A percentile compares a stretch with the other conserved stretches of the same genome.
phyloP scores from a whole-genome alignment of 805 yeast genomes.

The Zygosaccharomyces kombuchaensis region DNA sequence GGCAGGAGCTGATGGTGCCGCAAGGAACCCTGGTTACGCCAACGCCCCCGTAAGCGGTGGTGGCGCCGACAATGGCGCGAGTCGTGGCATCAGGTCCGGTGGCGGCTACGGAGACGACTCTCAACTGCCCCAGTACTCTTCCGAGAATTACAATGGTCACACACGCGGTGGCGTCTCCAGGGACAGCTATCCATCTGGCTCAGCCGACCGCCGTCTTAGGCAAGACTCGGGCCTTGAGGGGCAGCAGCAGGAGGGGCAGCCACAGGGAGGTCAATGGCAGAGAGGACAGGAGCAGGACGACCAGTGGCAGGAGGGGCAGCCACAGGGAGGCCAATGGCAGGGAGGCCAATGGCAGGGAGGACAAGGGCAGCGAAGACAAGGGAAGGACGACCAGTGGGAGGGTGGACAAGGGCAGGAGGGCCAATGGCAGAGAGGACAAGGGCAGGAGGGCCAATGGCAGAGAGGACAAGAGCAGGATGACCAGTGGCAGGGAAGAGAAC shows the following conservation, averaged over 20 bases:
- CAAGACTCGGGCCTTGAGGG: background rate
- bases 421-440: too few relatives aligned
- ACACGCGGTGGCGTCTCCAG: background rate
- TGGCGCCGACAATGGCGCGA: background rate
- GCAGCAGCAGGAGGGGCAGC: background rate
- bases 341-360: too few relatives aligned
- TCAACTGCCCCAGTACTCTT: background rate
- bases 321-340: too few relatives aligned
- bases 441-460: too few relatives aligned
- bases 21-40: background rate
- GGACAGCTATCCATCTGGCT: background rate
- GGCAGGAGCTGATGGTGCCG: background rate
- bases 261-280: background rate
- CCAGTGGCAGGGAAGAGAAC: background rate
- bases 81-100: background rate
- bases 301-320: background rate
- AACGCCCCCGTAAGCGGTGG: background rate
- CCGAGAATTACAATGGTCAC: background rate
- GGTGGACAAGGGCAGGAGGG: too few relatives aligned
- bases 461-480: too few relatives aligned
- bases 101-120: background rate
- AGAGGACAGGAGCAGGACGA: too few relatives aligned
- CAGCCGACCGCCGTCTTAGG: conserved; percentile 4
- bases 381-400: too few relatives aligned
- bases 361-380: too few relatives aligned